These are phyloP conservation scores for Tagetes patula DNA, from an alignment of 129 eudicot genomes.

Conservation along the genomic window DNA sequence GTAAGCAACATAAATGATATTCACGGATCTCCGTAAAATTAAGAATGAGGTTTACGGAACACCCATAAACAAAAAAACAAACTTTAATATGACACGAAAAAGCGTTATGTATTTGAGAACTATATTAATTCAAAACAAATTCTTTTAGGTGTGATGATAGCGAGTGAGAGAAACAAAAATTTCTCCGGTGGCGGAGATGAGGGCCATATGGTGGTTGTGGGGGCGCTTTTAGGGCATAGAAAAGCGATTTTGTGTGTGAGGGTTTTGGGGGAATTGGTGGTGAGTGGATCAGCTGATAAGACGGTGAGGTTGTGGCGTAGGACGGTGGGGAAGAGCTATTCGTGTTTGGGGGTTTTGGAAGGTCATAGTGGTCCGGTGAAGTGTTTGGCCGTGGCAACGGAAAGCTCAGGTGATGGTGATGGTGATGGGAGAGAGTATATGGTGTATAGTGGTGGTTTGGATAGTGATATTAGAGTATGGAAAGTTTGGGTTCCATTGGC, in stretches of 20 bases:
- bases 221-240: conserved; percentile 74
- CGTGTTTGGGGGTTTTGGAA: conserved; percentile 75
- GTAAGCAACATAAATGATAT: too few species aligned
- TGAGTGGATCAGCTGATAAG: conserved; percentile 91
- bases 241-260: conserved; percentile 75
- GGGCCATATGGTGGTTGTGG: conserved; percentile 51
- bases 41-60: too few species aligned
- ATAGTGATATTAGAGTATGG: conserved; percentile 37
- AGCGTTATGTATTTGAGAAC: too few species aligned
- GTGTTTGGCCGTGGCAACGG: conserved; percentile 61
- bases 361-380: conserved; percentile 82
- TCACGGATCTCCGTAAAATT: too few species aligned
- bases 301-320: conserved; percentile 83
- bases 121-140: too few species aligned
- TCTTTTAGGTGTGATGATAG: conserved; percentile 50
- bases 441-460: conserved; percentile 41
- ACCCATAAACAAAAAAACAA: too few species aligned
- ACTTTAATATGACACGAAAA: too few species aligned
- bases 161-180: conserved; percentile 51
- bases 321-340: conserved; percentile 39
- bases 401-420: conserved; percentile 20
- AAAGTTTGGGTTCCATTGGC: conserved; percentile 33
- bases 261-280: conserved; percentile 56
- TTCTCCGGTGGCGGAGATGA: conserved; percentile 28
- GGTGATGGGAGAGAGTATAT: conserved; percentile 19